Conservation (phyloP, 352 stramenopile species). For the Pythium rhizo-oryzae region DNA sequence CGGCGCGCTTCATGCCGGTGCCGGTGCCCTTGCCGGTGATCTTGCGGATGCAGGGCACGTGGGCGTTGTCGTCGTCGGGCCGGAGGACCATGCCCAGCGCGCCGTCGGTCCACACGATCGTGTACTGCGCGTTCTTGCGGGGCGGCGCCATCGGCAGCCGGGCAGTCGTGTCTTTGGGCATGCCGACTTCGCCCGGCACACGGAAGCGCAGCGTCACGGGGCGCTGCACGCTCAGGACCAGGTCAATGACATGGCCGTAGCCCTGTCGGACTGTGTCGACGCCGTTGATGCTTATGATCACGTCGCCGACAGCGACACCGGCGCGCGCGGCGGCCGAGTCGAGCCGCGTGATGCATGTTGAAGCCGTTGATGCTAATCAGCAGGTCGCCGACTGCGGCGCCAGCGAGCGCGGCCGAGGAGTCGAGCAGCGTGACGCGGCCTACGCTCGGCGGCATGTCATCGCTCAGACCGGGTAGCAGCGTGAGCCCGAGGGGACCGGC, state of each 20-base stretch:
- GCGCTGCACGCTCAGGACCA: slow-evolving; percentile 80
- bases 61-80: slow-evolving; percentile 84
- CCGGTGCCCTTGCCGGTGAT: slow-evolving; percentile 85
- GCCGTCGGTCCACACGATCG: slow-evolving; percentile 84
- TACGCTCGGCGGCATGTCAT: slow-evolving; percentile 88
- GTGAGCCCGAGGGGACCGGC: slow-evolving; percentile 81
- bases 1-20: slow-evolving; percentile 81
- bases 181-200: too few species aligned
- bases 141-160: slow-evolving; percentile 42
- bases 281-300: slow-evolving; percentile 90
- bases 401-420: slow-evolving; percentile 76
- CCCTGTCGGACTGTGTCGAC: slow-evolving; percentile 83
- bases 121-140: slow-evolving; percentile 77
- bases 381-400: slow-evolving; percentile 85
- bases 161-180: too few species aligned
- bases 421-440: slow-evolving; percentile 86
- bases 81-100: slow-evolving; percentile 86
- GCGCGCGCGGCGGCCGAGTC: slow-evolving; percentile 81
- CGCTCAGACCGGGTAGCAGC: slow-evolving; percentile 76
- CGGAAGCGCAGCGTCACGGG: slow-evolving; percentile 83
- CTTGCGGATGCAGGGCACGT: slow-evolving; percentile 88
- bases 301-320: slow-evolving; percentile 82
- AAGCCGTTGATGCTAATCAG: too few species aligned
- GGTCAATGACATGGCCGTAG: slow-evolving; percentile 82
- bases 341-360: slow-evolving; percentile 86